A percentile compares a stretch with the other conserved stretches of the same genome.
Evolutionary conservation across 768 basidiomycete genomes (phyloP).

Genomic region (Plicaturopsis crispa): DNA sequence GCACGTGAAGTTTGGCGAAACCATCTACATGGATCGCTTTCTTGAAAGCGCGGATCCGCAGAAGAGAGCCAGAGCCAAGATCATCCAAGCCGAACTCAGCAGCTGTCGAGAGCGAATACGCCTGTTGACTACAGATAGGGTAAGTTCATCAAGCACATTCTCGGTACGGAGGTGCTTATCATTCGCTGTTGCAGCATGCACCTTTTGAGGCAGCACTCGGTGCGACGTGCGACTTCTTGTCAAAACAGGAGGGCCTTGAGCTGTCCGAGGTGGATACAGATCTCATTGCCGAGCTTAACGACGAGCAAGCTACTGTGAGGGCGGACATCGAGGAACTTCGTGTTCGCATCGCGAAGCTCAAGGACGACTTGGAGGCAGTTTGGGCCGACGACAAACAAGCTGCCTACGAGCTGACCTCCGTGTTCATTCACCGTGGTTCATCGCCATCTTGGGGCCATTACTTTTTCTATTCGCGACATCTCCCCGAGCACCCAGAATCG

Average conservation of each 20-base stretch:
- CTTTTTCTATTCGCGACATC: constrained; percentile 88
- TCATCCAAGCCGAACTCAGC: constrained; percentile 60
- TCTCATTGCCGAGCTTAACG: constrained; percentile 40
- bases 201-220: constrained; percentile 52
- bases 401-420: constrained; percentile 87
- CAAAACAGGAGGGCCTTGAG: constrained; percentile 32
- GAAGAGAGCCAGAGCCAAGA: constrained; percentile 66
- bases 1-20: constrained; percentile 86
- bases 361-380: constrained; percentile 60
- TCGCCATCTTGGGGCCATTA: constrained; percentile 89
- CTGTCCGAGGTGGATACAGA: constrained; percentile 53
- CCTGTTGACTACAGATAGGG: constrained; percentile 65
- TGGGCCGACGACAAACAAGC: constrained; percentile 65
- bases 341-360: constrained; percentile 41
- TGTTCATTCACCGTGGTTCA: constrained; percentile 90
- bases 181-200: constrained; percentile 37
- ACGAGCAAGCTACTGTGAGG: constrained; percentile 46
- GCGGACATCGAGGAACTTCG: constrained; percentile 53
- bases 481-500: constrained; percentile 70
- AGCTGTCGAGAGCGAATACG: constrained; percentile 61
- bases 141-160: constrained; percentile 18
- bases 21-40: constrained; percentile 88
- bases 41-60: constrained; percentile 64
- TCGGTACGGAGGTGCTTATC: background rate
- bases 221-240: constrained; percentile 49